Percentiles rank a stretch among this genome's conserved stretches.
phyloP scores from a whole-genome alignment of 768 basidiomycete species.

The Auricularia auricula-judae region DNA sequence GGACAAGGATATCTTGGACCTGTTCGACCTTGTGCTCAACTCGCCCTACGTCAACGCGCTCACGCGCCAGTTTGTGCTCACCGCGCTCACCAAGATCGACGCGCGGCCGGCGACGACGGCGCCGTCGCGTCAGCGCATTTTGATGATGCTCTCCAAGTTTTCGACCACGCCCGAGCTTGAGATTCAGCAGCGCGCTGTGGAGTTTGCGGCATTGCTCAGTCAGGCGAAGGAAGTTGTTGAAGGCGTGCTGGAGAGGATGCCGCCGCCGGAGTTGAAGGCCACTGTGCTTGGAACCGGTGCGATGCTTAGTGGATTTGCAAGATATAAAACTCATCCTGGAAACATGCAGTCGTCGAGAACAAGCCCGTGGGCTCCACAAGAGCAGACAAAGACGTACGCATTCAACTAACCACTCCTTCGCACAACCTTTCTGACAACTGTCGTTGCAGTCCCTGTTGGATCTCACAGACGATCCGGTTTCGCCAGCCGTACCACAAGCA shows the following conservation, averaged over 20 bases:
- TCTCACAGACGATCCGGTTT: conserved; percentile 70
- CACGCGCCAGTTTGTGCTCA: conserved; percentile 84
- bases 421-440: neutral
- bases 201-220: conserved; percentile 79
- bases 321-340: conserved; percentile 4
- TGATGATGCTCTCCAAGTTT: conserved; percentile 66
- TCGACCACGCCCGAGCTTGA: conserved; percentile 87
- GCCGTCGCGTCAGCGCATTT: conserved; percentile 68
- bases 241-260: conserved; percentile 97
- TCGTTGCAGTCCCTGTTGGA: conserved; percentile 37
- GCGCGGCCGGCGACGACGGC: conserved; percentile 59
- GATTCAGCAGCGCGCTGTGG: conserved; percentile 90
- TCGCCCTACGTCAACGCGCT: conserved; percentile 92
- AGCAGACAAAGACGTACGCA: conserved; percentile 57
- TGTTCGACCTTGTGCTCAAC: conserved; percentile 75
- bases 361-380: conserved; percentile 90
- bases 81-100: conserved; percentile 81
- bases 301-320: conserved; percentile 13
- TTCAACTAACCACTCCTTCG: neutral
- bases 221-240: conserved; percentile 38
- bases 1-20: conserved; percentile 77
- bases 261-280: conserved; percentile 95
- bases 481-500: conserved; percentile 1
- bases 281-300: conserved; percentile 88
- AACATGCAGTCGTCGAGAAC: conserved; percentile 73